Conservation (phyloP, 495 filamentous ascomycete species). For the Aspergillus sclerotioniger region DNA sequence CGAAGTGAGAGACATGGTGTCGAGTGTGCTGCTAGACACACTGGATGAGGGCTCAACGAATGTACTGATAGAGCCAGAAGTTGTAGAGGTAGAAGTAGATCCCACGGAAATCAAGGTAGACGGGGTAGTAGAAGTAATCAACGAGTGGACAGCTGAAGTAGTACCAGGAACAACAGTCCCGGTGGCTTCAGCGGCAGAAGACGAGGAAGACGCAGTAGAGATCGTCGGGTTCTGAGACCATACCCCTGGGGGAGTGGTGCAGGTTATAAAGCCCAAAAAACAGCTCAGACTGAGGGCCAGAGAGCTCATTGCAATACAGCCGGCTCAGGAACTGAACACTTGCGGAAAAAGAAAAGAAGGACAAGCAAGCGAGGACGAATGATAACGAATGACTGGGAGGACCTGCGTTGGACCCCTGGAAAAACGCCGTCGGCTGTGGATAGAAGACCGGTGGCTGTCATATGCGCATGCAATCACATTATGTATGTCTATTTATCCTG, state of each 20-base stretch:
- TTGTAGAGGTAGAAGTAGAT: slow-evolving; percentile 2
- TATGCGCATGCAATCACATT: slow-evolving; percentile 9
- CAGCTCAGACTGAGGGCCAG: slow-evolving; percentile 29
- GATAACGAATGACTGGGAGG: slow-evolving; percentile 28
- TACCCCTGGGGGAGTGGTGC: slow-evolving; percentile 36
- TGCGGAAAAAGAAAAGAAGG: slow-evolving; percentile 5
- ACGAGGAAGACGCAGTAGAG: slow-evolving; percentile 6
- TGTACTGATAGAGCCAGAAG: slow-evolving; percentile 17
- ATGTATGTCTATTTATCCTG: slow-evolving; percentile 14
- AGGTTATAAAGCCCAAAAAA: slow-evolving; percentile 41
- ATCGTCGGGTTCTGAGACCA: slow-evolving; percentile 30
- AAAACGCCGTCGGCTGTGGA: slow-evolving; percentile 2
- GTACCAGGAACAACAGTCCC: slow-evolving; percentile 2
- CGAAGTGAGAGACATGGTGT: slow-evolving; percentile 28
- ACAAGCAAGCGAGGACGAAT: slow-evolving; percentile 17
- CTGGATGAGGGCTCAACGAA: slow-evolving; percentile 18
- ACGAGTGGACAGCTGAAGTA: slow-evolving; percentile 17
- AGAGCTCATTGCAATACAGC: slow-evolving; percentile 25
- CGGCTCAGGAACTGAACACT: slow-evolving; percentile 13
- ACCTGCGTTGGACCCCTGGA: slow-evolving; percentile 6
- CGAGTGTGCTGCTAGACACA: slow-evolving; percentile 17
- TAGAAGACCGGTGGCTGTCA: slow-evolving; percentile 3
- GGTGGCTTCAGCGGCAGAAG: slow-evolving; percentile 2
- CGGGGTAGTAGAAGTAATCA: slow-evolving; percentile 17
- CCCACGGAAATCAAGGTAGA: slow-evolving; percentile 2